phyloP scores from a whole-genome alignment of 192 early-diverging fungal species.

The Entophlyctis luteolus region DNA sequence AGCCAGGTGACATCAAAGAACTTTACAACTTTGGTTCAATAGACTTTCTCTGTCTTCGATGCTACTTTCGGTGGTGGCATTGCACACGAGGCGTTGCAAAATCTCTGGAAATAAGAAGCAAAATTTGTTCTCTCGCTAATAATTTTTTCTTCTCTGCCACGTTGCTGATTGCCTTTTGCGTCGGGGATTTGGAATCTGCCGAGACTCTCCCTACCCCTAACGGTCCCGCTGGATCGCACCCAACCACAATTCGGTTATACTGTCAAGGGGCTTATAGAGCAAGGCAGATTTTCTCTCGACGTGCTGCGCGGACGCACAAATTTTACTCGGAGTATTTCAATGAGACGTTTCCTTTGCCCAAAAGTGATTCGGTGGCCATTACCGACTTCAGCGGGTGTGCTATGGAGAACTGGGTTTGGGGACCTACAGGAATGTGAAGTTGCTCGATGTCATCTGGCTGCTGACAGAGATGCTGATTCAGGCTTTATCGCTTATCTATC shows the following conservation, averaged over 20 bases:
- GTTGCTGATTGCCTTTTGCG: conserved; percentile 79
- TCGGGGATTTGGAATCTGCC: conserved; percentile 89
- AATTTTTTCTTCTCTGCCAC: conserved; percentile 58
- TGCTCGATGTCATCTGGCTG: conserved; percentile 85
- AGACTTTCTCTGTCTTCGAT: not conserved
- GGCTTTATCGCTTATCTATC: too few species aligned
- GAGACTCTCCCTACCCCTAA: conserved; percentile 69
- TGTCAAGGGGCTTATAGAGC: conserved; percentile 69
- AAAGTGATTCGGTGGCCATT: conserved; percentile 74
- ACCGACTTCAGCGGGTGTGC: conserved; percentile 73
- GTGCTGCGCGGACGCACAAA: conserved; percentile 74
- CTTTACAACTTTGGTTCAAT: too few species aligned
- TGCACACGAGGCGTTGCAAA: too few species aligned
- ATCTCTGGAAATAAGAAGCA: not conserved
- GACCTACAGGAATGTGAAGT: conserved; percentile 80
- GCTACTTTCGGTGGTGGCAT: conserved; percentile 34
- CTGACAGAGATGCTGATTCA: conserved; percentile 76
- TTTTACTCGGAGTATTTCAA: conserved; percentile 84
- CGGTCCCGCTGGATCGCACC: conserved; percentile 56
- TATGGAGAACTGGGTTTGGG: conserved; percentile 73
- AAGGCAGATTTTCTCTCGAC: conserved; percentile 77
- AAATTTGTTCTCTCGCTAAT: conserved; percentile 68
- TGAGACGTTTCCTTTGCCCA: conserved; percentile 83
- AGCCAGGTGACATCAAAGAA: too few species aligned
- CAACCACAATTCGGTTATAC: conserved; percentile 79